Conservation (phyloP, 2,329 filamentous ascomycete species). For the Fusarium keratoplasticum region DNA sequence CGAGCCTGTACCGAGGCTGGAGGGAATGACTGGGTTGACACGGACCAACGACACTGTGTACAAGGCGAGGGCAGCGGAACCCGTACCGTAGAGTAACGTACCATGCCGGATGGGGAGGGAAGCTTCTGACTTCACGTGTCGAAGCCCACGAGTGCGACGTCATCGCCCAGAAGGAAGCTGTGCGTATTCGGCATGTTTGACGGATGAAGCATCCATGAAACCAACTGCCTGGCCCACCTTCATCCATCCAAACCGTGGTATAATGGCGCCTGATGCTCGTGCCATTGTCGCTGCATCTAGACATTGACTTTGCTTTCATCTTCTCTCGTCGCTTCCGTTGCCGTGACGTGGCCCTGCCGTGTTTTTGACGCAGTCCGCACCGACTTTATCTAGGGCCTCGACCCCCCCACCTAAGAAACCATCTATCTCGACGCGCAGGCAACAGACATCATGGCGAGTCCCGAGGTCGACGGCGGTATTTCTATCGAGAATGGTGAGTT, state of each 20-base stretch:
- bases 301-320: constrained; percentile 12
- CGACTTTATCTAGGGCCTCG: constrained; percentile 5
- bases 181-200: not conserved
- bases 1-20: constrained; percentile 7
- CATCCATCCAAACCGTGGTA: constrained; percentile 18
- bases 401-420: constrained; percentile 18
- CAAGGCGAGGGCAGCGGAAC: constrained; percentile 20
- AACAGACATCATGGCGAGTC: constrained; percentile 30
- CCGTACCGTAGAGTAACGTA: not conserved
- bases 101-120: constrained; percentile 26
- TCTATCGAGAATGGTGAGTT: constrained; percentile 35
- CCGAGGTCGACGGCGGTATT: constrained; percentile 12
- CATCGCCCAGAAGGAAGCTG: constrained; percentile 11
- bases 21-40: not conserved
- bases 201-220: constrained; percentile 25
- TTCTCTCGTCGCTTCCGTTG: constrained; percentile 5
- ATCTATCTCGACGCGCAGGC: constrained; percentile 7
- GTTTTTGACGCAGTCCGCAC: constrained; percentile 13
- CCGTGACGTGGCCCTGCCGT: constrained; percentile 30
- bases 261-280: constrained; percentile 32
- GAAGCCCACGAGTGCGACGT: constrained; percentile 25
- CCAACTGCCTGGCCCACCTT: constrained; percentile 28
- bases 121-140: constrained; percentile 45
- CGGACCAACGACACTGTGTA: not conserved
- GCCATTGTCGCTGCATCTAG: constrained; percentile 23